Conservation (phyloP, 306 rosid species). For the Rosa rugosa region DNA sequence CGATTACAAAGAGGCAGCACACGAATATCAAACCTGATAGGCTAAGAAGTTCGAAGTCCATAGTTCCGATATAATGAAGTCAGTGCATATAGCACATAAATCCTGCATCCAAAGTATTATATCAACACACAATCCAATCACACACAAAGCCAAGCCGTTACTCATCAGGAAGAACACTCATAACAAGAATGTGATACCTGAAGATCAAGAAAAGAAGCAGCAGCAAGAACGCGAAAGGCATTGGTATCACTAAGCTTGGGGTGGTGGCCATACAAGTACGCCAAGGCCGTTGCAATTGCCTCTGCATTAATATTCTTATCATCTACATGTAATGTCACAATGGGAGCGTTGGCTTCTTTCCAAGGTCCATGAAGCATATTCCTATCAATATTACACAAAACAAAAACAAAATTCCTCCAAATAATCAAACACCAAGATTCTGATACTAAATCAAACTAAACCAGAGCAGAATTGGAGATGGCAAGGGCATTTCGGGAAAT, state of each 20-base stretch:
- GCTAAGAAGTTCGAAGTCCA: slow-evolving; percentile 97
- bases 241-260: slow-evolving; percentile 86
- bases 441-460: neutral
- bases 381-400: slow-evolving; percentile 40
- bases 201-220: slow-evolving; percentile 98
- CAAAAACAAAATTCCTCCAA: slow-evolving; percentile 1
- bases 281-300: slow-evolving; percentile 87
- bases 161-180: neutral
- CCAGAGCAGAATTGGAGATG: neutral
- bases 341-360: slow-evolving; percentile 93
- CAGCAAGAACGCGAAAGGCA: slow-evolving; percentile 96
- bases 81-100: slow-evolving; percentile 91
- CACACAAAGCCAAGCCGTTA: neutral
- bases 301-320: slow-evolving; percentile 88
- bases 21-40: slow-evolving; percentile 73
- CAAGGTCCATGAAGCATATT: slow-evolving; percentile 99
- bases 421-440: neutral
- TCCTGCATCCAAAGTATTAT: slow-evolving; percentile 53
- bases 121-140: slow-evolving; percentile 10
- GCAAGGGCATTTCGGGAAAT: neutral
- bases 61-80: slow-evolving; percentile 87
- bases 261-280: slow-evolving; percentile 88
- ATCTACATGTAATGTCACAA: slow-evolving; percentile 69
- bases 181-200: slow-evolving; percentile 56
- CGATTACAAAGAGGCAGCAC: slow-evolving; percentile 30